phyloP scores from a whole-genome alignment of 1,284 basidiomycete species.

The Tetrapyrgos nigripes region DNA sequence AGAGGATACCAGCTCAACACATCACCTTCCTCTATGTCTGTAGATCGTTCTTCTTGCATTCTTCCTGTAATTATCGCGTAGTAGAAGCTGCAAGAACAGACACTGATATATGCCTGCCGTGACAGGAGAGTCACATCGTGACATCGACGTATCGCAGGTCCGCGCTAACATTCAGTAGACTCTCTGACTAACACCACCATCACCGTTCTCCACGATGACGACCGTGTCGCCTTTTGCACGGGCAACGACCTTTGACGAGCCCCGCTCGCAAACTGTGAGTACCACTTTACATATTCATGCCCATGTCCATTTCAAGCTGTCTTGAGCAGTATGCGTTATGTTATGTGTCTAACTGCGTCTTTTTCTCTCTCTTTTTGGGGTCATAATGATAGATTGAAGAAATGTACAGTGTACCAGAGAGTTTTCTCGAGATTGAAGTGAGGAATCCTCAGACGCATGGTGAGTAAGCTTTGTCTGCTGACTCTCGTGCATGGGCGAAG shows the following conservation, averaged over 20 bases:
- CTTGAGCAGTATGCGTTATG: not conserved
- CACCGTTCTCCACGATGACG: conserved; percentile 47
- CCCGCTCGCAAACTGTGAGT: conserved; percentile 84
- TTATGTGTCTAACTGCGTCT: not conserved
- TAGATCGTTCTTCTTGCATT: no score
- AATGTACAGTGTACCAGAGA: conserved; percentile 98
- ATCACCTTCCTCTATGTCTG: no score
- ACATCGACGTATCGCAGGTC: no score
- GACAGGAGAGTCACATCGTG: no score
- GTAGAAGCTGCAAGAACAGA: no score
- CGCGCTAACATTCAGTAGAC: no score
- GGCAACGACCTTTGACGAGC: conserved; percentile 76
- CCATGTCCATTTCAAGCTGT: conserved; percentile 15
- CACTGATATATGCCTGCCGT: no score
- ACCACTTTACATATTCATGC: not conserved
- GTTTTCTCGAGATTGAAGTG: conserved; percentile 98
- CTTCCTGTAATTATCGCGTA: no score
- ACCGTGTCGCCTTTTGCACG: conserved; percentile 84
- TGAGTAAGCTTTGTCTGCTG: conserved; percentile 40
- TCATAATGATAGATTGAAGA: conserved; percentile 80
- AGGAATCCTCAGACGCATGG: conserved; percentile 97
- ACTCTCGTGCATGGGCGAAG: not conserved
- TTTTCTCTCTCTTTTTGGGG: not conserved
- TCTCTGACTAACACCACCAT: no score
- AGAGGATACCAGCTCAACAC: no score